phyloP scores from a whole-genome alignment of 139 green algal species.

The Chlorella sp. region DNA sequence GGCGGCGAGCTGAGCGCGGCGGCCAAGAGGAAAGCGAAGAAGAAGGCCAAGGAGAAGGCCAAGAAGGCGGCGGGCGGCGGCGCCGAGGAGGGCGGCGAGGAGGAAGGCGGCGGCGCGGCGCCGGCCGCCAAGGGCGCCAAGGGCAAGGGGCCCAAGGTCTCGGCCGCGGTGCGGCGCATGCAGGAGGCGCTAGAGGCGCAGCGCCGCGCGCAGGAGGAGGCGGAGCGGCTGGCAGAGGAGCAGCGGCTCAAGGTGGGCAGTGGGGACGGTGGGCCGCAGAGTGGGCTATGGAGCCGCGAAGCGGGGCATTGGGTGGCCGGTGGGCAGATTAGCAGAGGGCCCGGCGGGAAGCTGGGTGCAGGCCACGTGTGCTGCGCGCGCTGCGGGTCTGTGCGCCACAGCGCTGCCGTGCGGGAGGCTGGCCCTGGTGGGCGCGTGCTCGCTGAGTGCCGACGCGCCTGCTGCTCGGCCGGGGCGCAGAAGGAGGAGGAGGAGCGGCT shows the following conservation, averaged over 20 bases:
- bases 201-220: constrained; percentile 68
- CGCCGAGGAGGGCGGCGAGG: constrained; percentile 37
- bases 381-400: too few species aligned
- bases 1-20: constrained; percentile 53
- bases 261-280: not conserved
- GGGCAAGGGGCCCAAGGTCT: constrained; percentile 66
- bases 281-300: too few species aligned
- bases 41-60: constrained; percentile 71
- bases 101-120: constrained; percentile 27
- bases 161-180: constrained; percentile 72
- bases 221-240: constrained; percentile 51
- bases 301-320: too few species aligned
- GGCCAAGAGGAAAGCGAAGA: constrained; percentile 57
- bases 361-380: too few species aligned
- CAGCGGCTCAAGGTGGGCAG: constrained; percentile 32
- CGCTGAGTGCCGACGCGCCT: not conserved
- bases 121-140: constrained; percentile 52
- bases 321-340: too few species aligned
- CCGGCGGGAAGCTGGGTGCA: too few species aligned
- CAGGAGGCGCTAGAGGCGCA: constrained; percentile 75
- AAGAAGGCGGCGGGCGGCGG: constrained; percentile 43
- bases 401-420: too few species aligned
- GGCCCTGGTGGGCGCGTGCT: too few species aligned
- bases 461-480: constrained; percentile 41
- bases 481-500: constrained; percentile 69